A percentile compares a stretch with the other conserved stretches of the same genome.
phyloP scores from a whole-genome alignment of 164 flowering plant genomes.

The Stephania yunnanensis region DNA sequence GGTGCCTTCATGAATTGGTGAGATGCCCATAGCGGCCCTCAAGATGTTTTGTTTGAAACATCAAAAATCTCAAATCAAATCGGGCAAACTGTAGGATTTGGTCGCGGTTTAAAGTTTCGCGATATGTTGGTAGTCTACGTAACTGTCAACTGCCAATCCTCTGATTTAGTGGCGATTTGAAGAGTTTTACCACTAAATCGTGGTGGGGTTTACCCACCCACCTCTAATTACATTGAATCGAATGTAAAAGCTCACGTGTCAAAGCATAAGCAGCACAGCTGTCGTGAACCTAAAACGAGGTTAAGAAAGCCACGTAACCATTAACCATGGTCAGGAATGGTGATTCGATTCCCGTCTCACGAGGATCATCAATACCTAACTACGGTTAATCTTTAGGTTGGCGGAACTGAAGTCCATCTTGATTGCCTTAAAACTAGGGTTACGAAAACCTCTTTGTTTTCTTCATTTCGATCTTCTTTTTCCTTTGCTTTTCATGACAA shows the following conservation, averaged over 20 bases:
- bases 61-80: too few species aligned
- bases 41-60: too few species aligned
- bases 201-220: too few species aligned
- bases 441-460: conserved; percentile 2
- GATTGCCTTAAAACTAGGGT: conserved; percentile 15
- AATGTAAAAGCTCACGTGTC: background rate
- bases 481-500: background rate
- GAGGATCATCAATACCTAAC: background rate
- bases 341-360: background rate
- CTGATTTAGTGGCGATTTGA: too few species aligned
- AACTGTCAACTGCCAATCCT: too few species aligned
- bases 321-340: background rate
- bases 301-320: background rate
- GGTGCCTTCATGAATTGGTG: too few species aligned
- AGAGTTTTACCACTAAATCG: too few species aligned
- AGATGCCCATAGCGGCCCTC: too few species aligned
- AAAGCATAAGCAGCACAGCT: background rate
- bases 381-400: background rate
- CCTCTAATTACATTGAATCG: too few species aligned
- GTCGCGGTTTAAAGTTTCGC: too few species aligned
- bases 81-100: too few species aligned
- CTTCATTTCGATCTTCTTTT: background rate
- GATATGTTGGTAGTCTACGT: too few species aligned
- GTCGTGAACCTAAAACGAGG: background rate
- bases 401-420: background rate